A percentile compares a stretch with the other conserved stretches of the same genome.
Evolutionary conservation across 2,329 filamentous ascomycete species (phyloP).

Genomic region (Pseudocercospora pini-densiflorae): DNA sequence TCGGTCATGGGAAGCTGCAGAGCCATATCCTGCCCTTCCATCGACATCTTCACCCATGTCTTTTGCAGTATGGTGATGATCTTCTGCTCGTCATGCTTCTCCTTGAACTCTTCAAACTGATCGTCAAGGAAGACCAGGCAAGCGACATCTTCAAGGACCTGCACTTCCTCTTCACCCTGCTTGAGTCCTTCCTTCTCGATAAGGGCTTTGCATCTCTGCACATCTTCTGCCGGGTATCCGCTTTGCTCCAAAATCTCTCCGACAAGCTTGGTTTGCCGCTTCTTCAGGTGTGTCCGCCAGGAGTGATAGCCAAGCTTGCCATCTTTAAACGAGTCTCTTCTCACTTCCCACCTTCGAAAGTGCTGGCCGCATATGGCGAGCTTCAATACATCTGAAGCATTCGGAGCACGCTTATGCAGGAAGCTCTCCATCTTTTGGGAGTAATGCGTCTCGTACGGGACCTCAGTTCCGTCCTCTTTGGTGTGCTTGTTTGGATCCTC

Average conservation of each 20-base stretch:
- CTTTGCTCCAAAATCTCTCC: constrained; percentile 57
- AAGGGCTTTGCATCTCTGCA: constrained; percentile 68
- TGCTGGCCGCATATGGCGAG: constrained; percentile 85
- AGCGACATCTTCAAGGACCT: constrained; percentile 82
- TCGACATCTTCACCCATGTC: constrained; percentile 78
- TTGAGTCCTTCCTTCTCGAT: constrained; percentile 78
- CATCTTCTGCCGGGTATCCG: constrained; percentile 58
- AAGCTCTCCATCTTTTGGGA: constrained; percentile 78
- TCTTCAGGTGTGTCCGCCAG: constrained; percentile 78
- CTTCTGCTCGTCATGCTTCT: constrained; percentile 75
- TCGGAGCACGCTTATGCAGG: constrained; percentile 64
- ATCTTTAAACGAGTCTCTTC: constrained; percentile 72
- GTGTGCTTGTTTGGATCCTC: constrained; percentile 66
- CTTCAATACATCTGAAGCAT: constrained; percentile 68
- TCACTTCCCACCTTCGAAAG: constrained; percentile 83
- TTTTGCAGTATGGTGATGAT: constrained; percentile 71
- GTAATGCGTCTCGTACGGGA: constrained; percentile 83
- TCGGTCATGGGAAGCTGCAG: constrained; percentile 68
- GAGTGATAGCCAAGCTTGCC: constrained; percentile 76
- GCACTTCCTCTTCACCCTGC: constrained; percentile 66
- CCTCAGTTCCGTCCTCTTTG: constrained; percentile 47
- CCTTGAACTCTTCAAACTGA: constrained; percentile 81
- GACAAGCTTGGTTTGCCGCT: constrained; percentile 69
- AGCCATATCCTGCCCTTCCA: constrained; percentile 66
- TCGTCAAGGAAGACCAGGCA: constrained; percentile 88